Percentiles rank a stretch among this genome's conserved stretches.
Conservation (phyloP, 345 rosid genomes). For the Gossypium stocksii region DNA sequence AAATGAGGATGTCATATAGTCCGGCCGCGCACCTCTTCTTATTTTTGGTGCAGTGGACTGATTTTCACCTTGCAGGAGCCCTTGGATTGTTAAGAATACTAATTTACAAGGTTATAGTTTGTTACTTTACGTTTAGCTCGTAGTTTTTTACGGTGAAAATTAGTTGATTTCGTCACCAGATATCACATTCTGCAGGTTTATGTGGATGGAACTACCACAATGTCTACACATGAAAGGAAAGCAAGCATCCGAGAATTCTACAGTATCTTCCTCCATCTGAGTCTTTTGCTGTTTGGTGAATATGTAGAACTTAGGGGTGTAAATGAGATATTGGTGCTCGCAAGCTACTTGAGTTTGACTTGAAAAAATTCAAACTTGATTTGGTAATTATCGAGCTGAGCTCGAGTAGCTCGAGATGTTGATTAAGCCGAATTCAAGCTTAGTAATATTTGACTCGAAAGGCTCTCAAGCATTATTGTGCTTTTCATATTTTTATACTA, state of each 20-base stretch:
- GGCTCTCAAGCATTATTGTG: too few relatives aligned
- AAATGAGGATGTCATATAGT: slow-evolving; percentile 74
- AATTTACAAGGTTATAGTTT: slow-evolving; percentile 52
- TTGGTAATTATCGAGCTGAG: too few relatives aligned
- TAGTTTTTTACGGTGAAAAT: not conserved
- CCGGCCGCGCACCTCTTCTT: slow-evolving; percentile 66
- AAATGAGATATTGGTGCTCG: too few relatives aligned
- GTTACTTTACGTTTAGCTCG: not conserved
- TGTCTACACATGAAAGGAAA: slow-evolving; percentile 56
- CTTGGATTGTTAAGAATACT: slow-evolving; percentile 63
- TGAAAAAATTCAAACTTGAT: too few relatives aligned
- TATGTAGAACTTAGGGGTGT: too few relatives aligned
- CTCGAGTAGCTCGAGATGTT: too few relatives aligned
- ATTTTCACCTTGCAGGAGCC: slow-evolving; percentile 60
- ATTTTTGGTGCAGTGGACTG: slow-evolving; percentile 71
- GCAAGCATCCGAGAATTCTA: slow-evolving; percentile 62
- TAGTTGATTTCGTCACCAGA: not conserved
- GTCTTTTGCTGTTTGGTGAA: not conserved
- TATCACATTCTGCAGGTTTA: slow-evolving; percentile 37
- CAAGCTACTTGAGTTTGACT: too few relatives aligned
- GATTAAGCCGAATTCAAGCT: too few relatives aligned
- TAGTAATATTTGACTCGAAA: too few relatives aligned
- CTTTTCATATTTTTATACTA: too few relatives aligned
- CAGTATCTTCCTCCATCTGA: slow-evolving; percentile 28
- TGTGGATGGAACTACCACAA: slow-evolving; percentile 66